These are phyloP conservation scores for Metschnikowia similis DNA, from an alignment of 805 yeast genomes.

Conservation along the genomic window DNA sequence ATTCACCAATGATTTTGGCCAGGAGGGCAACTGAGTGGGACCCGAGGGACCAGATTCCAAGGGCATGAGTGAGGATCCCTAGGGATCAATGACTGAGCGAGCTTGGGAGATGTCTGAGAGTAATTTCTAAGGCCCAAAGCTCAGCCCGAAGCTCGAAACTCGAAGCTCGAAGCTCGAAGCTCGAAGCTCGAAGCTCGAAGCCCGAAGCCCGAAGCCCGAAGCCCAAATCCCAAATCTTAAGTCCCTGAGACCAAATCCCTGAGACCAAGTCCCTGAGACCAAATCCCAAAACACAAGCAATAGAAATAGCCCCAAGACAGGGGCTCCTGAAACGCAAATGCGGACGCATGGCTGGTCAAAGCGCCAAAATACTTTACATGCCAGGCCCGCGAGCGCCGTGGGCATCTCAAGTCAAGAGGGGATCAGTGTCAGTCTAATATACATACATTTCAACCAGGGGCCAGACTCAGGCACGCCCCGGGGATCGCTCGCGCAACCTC, in stretches of 20 bases:
- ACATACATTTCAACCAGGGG: background rate
- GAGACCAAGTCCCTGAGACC: too few species aligned
- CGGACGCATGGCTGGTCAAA: background rate
- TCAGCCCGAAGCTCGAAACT: too few species aligned
- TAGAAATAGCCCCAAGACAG: background rate
- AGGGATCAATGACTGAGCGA: too few species aligned
- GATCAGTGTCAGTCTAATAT: conserved; percentile 2
- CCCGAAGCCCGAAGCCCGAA: too few species aligned
- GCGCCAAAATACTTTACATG: background rate
- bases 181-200: too few species aligned
- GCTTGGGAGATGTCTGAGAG: too few species aligned
- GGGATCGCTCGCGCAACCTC: conserved; percentile 22
- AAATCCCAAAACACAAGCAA: background rate
- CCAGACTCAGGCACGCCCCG: conserved; percentile 2
- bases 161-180: too few species aligned
- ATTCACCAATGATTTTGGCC: conserved; percentile 94
- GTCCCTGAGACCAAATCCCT: too few species aligned
- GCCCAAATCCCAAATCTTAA: too few species aligned
- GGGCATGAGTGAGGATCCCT: background rate
- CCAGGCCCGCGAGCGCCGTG: background rate
- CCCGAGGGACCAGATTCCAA: too few species aligned
- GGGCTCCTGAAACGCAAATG: background rate
- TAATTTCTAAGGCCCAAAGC: too few species aligned
- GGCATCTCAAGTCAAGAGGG: background rate
- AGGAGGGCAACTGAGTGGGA: conserved; percentile 72